Evolutionary conservation across 768 basidiomycete species (phyloP), one percentile per base, ranked within the genome.

Genomic region (Leucogyrophana mollusca): DNA sequence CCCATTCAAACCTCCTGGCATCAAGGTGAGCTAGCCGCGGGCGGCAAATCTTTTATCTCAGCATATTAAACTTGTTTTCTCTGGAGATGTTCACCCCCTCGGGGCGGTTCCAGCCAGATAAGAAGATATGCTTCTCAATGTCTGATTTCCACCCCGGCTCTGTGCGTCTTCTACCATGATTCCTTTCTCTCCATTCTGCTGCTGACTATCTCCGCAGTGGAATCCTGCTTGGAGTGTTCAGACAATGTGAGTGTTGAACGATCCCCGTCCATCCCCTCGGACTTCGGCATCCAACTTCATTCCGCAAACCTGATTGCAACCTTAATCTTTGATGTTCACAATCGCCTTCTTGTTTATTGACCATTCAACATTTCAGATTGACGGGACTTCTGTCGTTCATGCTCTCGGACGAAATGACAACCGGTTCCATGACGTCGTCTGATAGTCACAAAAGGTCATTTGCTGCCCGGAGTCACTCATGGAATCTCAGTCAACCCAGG

Each of bases 61-160:
- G n/a, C n/a, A n/a, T n/a, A n/a, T n/a, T n/a, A n/a, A n/a, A n/a
- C n/a, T n/a, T n/a, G n/a, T n/a, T n/a, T n/a, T n/a, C n/a, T 30
- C 13, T 30, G 27, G 27, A 94, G 91, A 91, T 94, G 90, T 79
- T 84, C 56, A 94, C 92, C 11, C 92, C 92, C 0, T 90, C 89
- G 4, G 92, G 92, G 16, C 82, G 92, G 49, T 94, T 94, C 68
- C 82, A 88, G 54, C 89, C 90, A 17, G 90, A 92, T 74, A 85
- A 83, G 71, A 96, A 94, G 77, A 96, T 98, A 45, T 97, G 94
- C 64, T 95, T 96, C 70, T 95, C 92, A 18, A 96, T 98, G 93
- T 93, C 91, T 3, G 91, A 94, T 66, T 94, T 92, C 60, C 92
- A 94, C 59, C 90, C 92, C 0, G 90, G 90, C 51, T 79, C 88